Percentiles rank a stretch among this genome's conserved stretches.
These are phyloP conservation scores for Trichoderma oligosporum DNA, from an alignment of 2,329 filamentous ascomycete genomes.

Conservation along the genomic window DNA sequence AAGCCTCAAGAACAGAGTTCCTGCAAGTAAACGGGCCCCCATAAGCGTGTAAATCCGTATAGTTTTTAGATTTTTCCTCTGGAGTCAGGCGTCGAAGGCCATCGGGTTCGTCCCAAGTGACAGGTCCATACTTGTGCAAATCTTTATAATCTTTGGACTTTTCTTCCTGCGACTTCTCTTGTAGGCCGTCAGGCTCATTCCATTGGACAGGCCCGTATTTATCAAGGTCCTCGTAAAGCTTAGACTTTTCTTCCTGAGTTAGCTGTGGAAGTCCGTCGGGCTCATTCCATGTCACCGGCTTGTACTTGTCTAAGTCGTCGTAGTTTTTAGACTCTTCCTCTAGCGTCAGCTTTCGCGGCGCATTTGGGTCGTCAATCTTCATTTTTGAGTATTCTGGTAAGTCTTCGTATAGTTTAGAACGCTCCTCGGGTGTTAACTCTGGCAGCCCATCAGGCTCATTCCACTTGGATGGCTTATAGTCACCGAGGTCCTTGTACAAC, in stretches of 20 bases:
- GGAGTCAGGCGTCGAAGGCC: conserved; percentile 30
- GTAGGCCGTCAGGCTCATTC: conserved; percentile 33
- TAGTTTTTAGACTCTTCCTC: conserved; percentile 37
- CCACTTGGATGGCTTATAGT: conserved; percentile 32
- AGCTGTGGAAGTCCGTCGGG: conserved; percentile 31
- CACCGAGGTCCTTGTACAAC: conserved; percentile 34
- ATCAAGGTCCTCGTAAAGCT: conserved; percentile 36
- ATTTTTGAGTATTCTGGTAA: conserved; percentile 33
- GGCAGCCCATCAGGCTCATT: conserved; percentile 31
- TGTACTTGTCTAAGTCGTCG: conserved; percentile 39
- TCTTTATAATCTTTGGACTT: conserved; percentile 40
- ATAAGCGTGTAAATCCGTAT: conserved; percentile 38
- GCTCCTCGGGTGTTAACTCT: conserved; percentile 30
- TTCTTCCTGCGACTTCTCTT: conserved; percentile 32
- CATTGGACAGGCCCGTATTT: conserved; percentile 32
- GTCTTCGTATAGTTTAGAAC: conserved; percentile 34
- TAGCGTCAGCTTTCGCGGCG: conserved; percentile 27
- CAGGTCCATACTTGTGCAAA: conserved; percentile 38
- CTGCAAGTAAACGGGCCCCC: conserved; percentile 34
- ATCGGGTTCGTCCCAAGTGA: conserved; percentile 31
- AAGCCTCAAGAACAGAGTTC: conserved; percentile 29
- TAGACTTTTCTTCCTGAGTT: conserved; percentile 35
- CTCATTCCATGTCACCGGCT: conserved; percentile 33
- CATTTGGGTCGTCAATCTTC: conserved; percentile 29
- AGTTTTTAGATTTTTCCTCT: conserved; percentile 31